Percentiles rank a stretch among this genome's conserved stretches.
Conservation (phyloP, 441 rosid genomes). For the Adansonia gregorii region DNA sequence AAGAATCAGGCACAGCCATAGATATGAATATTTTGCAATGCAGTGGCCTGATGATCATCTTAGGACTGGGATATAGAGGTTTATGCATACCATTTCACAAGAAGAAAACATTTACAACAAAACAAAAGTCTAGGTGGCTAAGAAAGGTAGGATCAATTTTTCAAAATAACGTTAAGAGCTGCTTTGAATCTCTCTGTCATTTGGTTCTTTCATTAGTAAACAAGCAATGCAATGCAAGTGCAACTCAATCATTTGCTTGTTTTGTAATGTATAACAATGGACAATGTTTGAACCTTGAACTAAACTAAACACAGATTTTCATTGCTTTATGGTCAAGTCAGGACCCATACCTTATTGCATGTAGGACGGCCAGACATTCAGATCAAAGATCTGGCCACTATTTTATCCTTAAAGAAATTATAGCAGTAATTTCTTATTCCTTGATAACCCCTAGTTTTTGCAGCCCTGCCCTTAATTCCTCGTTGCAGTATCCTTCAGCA, state of each 20-base stretch:
- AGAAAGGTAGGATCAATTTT: background rate
- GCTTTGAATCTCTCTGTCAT: background rate
- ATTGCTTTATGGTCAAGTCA: background rate
- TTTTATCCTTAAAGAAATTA: background rate
- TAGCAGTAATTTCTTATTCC: slow-evolving; percentile 11
- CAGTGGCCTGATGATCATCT: too few relatives aligned
- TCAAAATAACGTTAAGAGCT: background rate
- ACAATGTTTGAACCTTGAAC: background rate
- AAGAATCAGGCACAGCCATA: too few relatives aligned
- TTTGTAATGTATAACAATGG: background rate
- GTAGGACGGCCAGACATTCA: background rate
- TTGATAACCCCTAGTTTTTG: slow-evolving; percentile 52
- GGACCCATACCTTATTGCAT: background rate
- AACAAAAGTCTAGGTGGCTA: background rate
- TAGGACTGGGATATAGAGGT: background rate
- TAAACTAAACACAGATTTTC: background rate
- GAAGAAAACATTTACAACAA: background rate
- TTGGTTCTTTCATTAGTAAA: background rate
- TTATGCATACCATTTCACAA: background rate
- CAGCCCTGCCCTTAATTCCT: slow-evolving; percentile 48
- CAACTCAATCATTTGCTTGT: background rate
- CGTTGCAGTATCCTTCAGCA: slow-evolving; percentile 39
- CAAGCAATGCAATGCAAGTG: background rate
- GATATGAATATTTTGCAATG: too few relatives aligned
- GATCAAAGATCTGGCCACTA: background rate